Evolutionary conservation across 2,329 filamentous ascomycete species (phyloP), one percentile per base, ranked within the genome.

Genomic region (Sporothrix mexicana): DNA sequence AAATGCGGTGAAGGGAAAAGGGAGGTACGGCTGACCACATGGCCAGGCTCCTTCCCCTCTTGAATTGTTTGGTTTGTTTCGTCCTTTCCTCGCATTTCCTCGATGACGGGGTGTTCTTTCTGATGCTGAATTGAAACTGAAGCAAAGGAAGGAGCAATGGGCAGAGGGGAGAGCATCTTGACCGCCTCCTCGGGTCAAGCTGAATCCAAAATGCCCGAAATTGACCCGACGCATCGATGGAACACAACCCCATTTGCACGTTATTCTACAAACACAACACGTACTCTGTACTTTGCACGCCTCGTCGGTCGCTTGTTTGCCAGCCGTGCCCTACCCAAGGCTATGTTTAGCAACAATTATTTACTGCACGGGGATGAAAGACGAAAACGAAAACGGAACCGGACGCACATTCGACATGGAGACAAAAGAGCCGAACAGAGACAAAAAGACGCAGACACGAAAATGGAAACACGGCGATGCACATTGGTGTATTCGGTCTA

Each of bases 321-420:
- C 36, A 64, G 36, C 36, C 41, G 59, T 45, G 59, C 45, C 59
- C 59, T 64, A 64, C 59, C 59, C 43, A 51, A 23, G 36, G 49
- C 51, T 69, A 69, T 69, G 51, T 69, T 69, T 59, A 69, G 67
- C 51, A 69, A 8, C 36, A 36, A 36, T 36, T 5, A 36, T 36
- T 36, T 36, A 36, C 30, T 36, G 30, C 30, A 36, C 30, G 30
- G 43, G 13, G 13, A 5, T 20, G 10, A 9, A 49, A 47, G 23
- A 45, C 5, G 23, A n/a, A 61, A 17, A 61, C 25, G 25, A 61
- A 17, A 55, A 36, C 25, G 25, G n/a, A 36, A 36, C 30, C 23
- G 55, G 36, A 30, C 30, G 55, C 23, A 30, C 30, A 36, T 36
- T 36, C 30, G 7, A 36, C 30, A 36, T 36, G 30, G 30, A 36